Evolutionary conservation across 2,329 filamentous ascomycete genomes (phyloP), one percentile per base, ranked within the genome.

Genomic region (Pseudocercospora vitis): DNA sequence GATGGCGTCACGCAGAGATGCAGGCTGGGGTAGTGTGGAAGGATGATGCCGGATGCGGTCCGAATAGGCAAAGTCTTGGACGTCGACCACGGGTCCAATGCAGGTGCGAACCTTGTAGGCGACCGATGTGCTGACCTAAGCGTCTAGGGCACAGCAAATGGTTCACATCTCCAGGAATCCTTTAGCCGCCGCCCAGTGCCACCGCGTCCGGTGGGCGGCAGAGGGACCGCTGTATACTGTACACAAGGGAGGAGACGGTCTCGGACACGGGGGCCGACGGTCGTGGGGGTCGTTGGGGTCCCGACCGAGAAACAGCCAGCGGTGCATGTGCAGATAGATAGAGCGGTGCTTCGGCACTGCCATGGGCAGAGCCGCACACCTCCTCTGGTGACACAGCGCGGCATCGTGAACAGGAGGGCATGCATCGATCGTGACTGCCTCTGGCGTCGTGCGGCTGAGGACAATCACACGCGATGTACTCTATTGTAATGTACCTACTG

Each of bases 21-120:
- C 37, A 40, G 37, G 37, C 37, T 7, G 37, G 21, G 37, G 37
- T 42, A 42, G 37, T 26, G 37, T 42, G n/a, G n/a, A 26, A 42
- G 37, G 37, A 24, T 40, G 23, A 19, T 19, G 16, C 37, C 37
- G 37, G 37, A 40, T 40, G 37, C 19, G 19, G 37, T 40, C 23
- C n/a, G 37, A 40, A 40, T 16, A 23, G 37, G 37, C 37, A 23
- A 40, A 40, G 37, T 19, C 37, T 40, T 40, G 2, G 21, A 24
- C 9, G 19, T 42, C 19, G 37, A 42, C 37, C 37, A 42, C 21
- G 12, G 21, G 37, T 12, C 9, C 21, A 42, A 18, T 42, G 37
- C 37, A 42, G 37, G 21, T 42, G 37, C 37, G 21, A 42, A 42
- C 37, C 37, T 42, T 42, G 37, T 42, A 42, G 37, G 18, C 37